Evolutionary conservation across 1,139 yeast species (phyloP), one percentile per base, ranked within the genome.

Genomic region (Sporopachydermia cereana): DNA sequence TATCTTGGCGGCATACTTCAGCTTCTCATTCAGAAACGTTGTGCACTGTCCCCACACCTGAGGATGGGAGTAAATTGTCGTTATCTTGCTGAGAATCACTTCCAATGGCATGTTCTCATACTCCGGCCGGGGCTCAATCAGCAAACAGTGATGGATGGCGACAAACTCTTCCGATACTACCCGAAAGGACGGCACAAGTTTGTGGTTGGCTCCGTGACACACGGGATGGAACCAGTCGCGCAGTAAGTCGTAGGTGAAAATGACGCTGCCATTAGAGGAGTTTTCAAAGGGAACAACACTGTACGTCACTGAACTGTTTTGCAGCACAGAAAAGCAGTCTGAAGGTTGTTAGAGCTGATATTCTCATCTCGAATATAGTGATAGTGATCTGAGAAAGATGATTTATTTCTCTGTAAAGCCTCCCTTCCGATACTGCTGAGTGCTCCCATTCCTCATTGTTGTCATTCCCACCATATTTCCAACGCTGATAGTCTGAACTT

Each of bases 41-140:
- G 74, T 68, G 42, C 85, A 81, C 59, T 91, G 98, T 2, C 96
- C 94, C 98, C 98, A 91, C 0, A 88, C 98, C 59, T 91, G 98
- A 2, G 98, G 97, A 61, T 91, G 98, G 2, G 96, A 83, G 63
- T 84, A 84, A 23, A 91, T 72, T 36, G 71, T 74, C 16, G 64
- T 63, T 45, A 81, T 71, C 17, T 72, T 60, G 1, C 64, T 56
- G 1, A 78, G 54, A 16, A 34, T 34, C 17, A 12, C 12, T 34
- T 34, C 39, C 39, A 34, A n/a, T 34, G 39, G n/a, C 12, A 34
- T 5, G 18, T 16, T 9, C 9, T 5, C 39, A 27, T 67, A 67
- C 17, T 58, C 59, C 2, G 74, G 67, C 1, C 50, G 52, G 16
- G 51, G 51, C 44, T 72, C 68, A 1, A 80, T 67, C 45, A 88